phyloP scores from a whole-genome alignment of 306 rosid genomes.

The Pterocarpus santalinus region DNA sequence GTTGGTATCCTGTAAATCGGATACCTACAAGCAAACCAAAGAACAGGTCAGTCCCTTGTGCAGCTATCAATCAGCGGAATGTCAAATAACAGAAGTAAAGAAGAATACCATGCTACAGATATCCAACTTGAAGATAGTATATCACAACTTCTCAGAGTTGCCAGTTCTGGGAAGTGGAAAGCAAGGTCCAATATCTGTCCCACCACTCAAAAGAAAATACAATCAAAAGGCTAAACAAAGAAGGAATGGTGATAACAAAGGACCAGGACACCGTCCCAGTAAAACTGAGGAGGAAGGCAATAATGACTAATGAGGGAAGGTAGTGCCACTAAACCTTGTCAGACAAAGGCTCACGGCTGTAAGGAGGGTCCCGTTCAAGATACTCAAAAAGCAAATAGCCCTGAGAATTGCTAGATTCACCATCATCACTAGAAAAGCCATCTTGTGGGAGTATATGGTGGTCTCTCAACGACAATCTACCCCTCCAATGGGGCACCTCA shows the following conservation, averaged over 20 bases:
- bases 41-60: constrained; percentile 39
- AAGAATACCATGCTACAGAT: constrained; percentile 89
- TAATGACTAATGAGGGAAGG: neutral
- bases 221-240: constrained; percentile 37
- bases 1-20: constrained; percentile 96
- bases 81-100: constrained; percentile 40
- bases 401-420: constrained; percentile 70
- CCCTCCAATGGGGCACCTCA: constrained; percentile 61
- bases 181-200: constrained; percentile 83
- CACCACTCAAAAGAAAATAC: constrained; percentile 32
- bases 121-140: constrained; percentile 82
- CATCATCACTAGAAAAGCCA: constrained; percentile 87
- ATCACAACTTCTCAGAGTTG: constrained; percentile 83
- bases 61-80: neutral
- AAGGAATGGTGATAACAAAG: constrained; percentile 2
- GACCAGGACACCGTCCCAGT: neutral
- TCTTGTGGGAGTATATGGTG: constrained; percentile 63
- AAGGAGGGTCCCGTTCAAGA: constrained; percentile 82
- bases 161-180: constrained; percentile 68
- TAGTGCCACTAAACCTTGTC: constrained; percentile 71
- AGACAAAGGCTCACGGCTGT: constrained; percentile 88
- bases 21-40: constrained; percentile 66
- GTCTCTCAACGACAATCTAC: constrained; percentile 69
- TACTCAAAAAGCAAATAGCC: constrained; percentile 78
- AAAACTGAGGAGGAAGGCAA: constrained; percentile 2